phyloP scores from a whole-genome alignment of 2,329 filamentous ascomycete species.

The Dactylonectria estremocensis region DNA sequence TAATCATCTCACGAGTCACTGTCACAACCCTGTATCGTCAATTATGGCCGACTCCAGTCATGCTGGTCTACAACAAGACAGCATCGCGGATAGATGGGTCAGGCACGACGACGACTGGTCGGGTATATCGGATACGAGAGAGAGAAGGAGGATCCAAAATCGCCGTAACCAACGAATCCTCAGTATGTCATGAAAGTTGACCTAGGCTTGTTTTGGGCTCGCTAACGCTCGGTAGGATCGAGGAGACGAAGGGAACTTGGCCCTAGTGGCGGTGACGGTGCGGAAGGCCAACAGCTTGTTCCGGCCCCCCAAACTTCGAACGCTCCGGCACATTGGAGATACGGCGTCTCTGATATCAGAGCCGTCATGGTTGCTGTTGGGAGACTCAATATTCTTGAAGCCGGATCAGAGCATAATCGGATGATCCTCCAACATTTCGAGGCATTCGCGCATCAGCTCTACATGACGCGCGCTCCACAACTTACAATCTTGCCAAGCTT shows the following conservation, averaged over 20 bases:
- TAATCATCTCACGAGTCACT: too few relatives aligned
- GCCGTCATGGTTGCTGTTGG: neutral
- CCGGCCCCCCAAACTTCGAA: neutral
- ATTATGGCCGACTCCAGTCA: neutral
- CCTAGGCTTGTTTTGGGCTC: neutral
- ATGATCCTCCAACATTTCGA: slow-evolving; percentile 9
- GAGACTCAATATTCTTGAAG: neutral
- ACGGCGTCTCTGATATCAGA: neutral
- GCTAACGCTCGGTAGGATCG: neutral
- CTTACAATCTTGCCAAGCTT: neutral
- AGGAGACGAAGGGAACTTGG: neutral
- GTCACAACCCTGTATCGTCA: neutral
- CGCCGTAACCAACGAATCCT: slow-evolving; percentile 9
- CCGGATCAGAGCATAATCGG: neutral
- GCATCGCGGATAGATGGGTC: neutral
- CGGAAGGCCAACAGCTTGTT: neutral
- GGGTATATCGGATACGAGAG: neutral
- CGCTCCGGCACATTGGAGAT: neutral
- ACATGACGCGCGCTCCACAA: neutral
- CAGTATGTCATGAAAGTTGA: neutral
- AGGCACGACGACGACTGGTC: slow-evolving; percentile 12
- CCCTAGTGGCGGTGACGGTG: neutral
- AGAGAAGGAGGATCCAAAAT: slow-evolving; percentile 9
- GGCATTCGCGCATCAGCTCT: slow-evolving; percentile 1
- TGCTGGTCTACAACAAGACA: neutral